Percentiles rank a stretch among this genome's conserved stretches.
phyloP scores from a whole-genome alignment of 768 basidiomycete species.

The Lactarius quietus region DNA sequence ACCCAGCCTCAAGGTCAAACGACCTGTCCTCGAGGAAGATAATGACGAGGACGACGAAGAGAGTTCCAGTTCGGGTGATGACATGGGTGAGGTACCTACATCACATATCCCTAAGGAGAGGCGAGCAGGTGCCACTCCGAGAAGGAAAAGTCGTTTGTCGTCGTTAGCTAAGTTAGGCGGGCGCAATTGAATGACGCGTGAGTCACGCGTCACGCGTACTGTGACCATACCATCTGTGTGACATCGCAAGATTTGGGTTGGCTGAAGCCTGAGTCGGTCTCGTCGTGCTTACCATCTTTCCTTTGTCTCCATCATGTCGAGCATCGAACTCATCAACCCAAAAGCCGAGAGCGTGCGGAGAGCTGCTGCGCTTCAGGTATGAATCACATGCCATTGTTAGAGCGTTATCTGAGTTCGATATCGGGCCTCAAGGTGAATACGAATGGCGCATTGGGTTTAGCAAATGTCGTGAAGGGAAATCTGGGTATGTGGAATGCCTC shows the following conservation, averaged over 20 bases:
- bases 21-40: neutral
- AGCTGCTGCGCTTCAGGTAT: constrained; percentile 89
- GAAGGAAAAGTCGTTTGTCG: constrained; percentile 15
- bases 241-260: neutral
- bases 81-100: neutral
- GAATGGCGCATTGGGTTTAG: constrained; percentile 94
- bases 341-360: constrained; percentile 92
- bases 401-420: constrained; percentile 27
- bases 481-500: constrained; percentile 56
- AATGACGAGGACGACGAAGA: constrained; percentile 18
- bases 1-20: constrained; percentile 6
- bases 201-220: constrained; percentile 8
- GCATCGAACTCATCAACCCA: constrained; percentile 94
- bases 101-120: constrained; percentile 27
- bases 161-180: constrained; percentile 6
- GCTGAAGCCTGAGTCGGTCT: neutral
- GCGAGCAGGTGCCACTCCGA: constrained; percentile 13
- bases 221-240: constrained; percentile 12
- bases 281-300: neutral
- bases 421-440: constrained; percentile 66
- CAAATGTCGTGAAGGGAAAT: constrained; percentile 95
- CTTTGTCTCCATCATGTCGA: constrained; percentile 48
- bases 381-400: constrained; percentile 24
- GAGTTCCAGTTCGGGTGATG: constrained; percentile 23
- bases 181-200: constrained; percentile 2